Base-by-base conservation (phyloP, 176 grass and related monocot genomes). In the Aegilops umbellulata region DNA sequence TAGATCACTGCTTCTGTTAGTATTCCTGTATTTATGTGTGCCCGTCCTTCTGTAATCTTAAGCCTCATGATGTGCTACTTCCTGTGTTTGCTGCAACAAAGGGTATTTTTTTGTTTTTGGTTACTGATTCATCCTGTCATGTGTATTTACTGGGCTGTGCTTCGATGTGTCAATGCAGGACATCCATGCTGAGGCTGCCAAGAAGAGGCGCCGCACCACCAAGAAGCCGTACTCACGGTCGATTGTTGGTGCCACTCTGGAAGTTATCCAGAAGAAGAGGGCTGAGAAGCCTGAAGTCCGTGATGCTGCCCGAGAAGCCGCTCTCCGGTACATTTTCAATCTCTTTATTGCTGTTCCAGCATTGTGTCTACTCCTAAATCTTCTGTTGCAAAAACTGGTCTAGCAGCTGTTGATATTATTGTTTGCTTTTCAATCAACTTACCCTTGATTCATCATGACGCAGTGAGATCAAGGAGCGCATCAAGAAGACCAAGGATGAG, bases 171-270 rank as follows among this genome's bases (percentile, higher is more conserved):
- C n/a, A 62, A 39, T 78, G 34, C 32, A 97, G 94, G 92, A 97
- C 74, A 92, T 97, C 77, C 94, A 97, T 82, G 92, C 91, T 87
- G 94, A 97, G 73, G 85, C 87, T 64, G 90, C 92, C 8, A 97
- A 88, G 86, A 97, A 94, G 87, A 97, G 92, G 82, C 94, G 92
- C 27, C 88, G 94, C 35, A 39, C 94, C 60, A 90, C 90, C 47
- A 97, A 97, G 92, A 97, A 97, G 88, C 92, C 94, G 6, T 97
- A 97, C 90, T 94, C 94, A 15, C 79, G 94, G 38, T 97, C 94
- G 49, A 97, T 97, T 92, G 94, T 97, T 72, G 94, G 94, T 68
- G 92, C 94, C 41, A 94, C 94, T 24, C 60, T 97, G 75, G 94
- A 94, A 87, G 92, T 94, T 78, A 97, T 97, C 80, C 92, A 97